Base-by-base conservation (phyloP, 192 early-diverging fungal genomes). In the Umbelopsis ramanniana region DNA sequence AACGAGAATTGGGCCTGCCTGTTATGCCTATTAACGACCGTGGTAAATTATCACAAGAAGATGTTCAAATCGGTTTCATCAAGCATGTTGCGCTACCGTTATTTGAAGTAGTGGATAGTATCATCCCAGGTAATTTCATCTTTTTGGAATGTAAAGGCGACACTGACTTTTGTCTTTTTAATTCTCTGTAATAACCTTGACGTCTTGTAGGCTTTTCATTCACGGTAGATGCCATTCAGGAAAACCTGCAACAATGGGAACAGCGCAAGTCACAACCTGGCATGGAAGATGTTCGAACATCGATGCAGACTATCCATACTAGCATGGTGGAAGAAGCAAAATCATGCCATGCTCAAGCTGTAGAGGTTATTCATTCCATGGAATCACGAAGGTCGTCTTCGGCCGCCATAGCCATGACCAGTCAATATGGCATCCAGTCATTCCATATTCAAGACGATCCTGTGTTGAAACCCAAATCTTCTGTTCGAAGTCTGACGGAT, bases 1-100 rank as follows among this genome's bases (percentile, higher is more conserved):
- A 94, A 74, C 86, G 85, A 76, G 85, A 89, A 46, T 76, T 94
- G 54, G 88, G 89, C 3, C 80, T 91, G 73, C 84, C 88, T 22
- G 78, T 83, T 10, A 74, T 60, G 35, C 83, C 83, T 19, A 79
- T 79, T 10, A 86, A 86, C 48, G 87, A 88, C 46, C 77, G 79
- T 12, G 72, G 76, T 52, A 83, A 83, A 29, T 68, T 85, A n/a
- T 68, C 76, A 22, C 69, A 79, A 53, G 74, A 78, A 69, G 87
- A 86, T 17, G 81, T 74, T 43, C 87, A 88, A 46, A 74, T 86
- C 29, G 77, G 77, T 3, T 88, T 88, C 43, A 88, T 88, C 52
- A 74, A 83, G 37, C 77, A 74, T 19, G 80, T 86, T 71, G 85
- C 85, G 1, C 76, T 86, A 72, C 84, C 84, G 35, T 48, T 88